A percentile compares a stretch with the other conserved stretches of the same genome.
Evolutionary conservation across 192 early-diverging fungal genomes (phyloP).

Genomic region (Jimgerdemannia flammicorona): DNA sequence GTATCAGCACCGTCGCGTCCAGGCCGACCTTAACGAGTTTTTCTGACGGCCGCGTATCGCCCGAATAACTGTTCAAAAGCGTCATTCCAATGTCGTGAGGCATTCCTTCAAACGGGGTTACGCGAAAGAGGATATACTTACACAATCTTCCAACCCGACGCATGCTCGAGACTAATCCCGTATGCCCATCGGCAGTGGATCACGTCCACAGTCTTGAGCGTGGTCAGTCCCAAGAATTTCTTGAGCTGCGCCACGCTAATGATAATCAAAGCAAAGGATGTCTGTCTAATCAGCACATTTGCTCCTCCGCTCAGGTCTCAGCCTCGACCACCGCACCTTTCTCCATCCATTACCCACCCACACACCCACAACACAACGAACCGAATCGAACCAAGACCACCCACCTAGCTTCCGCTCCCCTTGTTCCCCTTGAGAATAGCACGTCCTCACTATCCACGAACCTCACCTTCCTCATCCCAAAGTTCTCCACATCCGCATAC

Average conservation of each 20-base stretch:
- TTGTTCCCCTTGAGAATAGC: slow-evolving; percentile 24
- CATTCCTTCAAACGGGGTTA: not conserved
- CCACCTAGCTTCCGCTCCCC: not conserved
- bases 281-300: too few species aligned
- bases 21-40: slow-evolving; percentile 68
- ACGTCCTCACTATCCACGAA: slow-evolving; percentile 53
- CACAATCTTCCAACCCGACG: slow-evolving; percentile 72
- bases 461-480: slow-evolving; percentile 44
- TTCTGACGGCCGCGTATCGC: slow-evolving; percentile 86
- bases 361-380: not conserved
- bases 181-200: slow-evolving; percentile 83
- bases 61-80: slow-evolving; percentile 63
- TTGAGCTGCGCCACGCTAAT: slow-evolving; percentile 11
- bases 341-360: not conserved
- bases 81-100: too few species aligned
- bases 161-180: slow-evolving; percentile 68
- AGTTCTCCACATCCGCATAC: slow-evolving; percentile 62
- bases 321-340: not conserved
- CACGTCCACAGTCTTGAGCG: slow-evolving; percentile 66
- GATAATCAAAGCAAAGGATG: not conserved
- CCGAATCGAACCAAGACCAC: not conserved
- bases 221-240: slow-evolving; percentile 43
- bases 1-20: slow-evolving; percentile 75
- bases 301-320: too few species aligned
- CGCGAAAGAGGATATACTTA: slow-evolving; percentile 24